These are phyloP conservation scores for Rhipidocladum racemiflorum DNA, from an alignment of 176 grass and related monocot species.

Conservation along the genomic window DNA sequence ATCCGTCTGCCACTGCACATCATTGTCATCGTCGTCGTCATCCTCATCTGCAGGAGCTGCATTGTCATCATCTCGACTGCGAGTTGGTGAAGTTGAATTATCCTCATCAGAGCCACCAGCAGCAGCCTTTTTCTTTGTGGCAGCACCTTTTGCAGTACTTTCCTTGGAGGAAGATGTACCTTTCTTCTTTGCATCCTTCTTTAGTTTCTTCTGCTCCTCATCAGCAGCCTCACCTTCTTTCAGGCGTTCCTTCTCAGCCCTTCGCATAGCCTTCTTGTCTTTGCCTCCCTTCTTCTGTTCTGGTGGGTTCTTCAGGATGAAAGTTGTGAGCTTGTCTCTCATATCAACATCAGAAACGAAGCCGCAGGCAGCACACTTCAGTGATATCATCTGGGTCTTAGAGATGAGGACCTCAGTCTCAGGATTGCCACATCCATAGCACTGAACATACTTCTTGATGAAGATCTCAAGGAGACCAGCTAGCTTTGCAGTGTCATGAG, in stretches of 20 bases:
- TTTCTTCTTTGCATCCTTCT: conserved; percentile 64
- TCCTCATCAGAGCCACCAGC: conserved; percentile 66
- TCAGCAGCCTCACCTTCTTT: conserved; percentile 79
- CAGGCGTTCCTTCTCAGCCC: conserved; percentile 77
- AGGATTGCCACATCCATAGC: conserved; percentile 75
- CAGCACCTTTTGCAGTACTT: conserved; percentile 15
- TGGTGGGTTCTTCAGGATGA: conserved; percentile 70
- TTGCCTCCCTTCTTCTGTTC: conserved; percentile 74
- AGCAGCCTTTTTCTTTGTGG: conserved; percentile 36
- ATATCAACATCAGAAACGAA: conserved; percentile 81
- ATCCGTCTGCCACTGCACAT: conserved; percentile 82
- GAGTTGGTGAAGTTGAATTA: conserved; percentile 48
- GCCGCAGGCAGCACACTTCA: conserved; percentile 91
- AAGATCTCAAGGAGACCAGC: conserved; percentile 84
- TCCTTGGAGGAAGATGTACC: conserved; percentile 43
- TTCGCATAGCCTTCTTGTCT: conserved; percentile 82
- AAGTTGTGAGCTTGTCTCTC: conserved; percentile 69
- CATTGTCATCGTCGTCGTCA: conserved; percentile 35
- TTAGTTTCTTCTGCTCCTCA: conserved; percentile 68
- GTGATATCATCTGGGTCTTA: conserved; percentile 56
- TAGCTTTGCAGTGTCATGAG: conserved; percentile 80
- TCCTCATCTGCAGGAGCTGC: conserved; percentile 42
- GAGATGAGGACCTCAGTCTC: conserved; percentile 81
- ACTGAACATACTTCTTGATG: conserved; percentile 91
- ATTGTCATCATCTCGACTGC: conserved; percentile 40